Base-by-base conservation (phyloP, 2,329 filamentous ascomycete genomes). In the Penicillium italicum region DNA sequence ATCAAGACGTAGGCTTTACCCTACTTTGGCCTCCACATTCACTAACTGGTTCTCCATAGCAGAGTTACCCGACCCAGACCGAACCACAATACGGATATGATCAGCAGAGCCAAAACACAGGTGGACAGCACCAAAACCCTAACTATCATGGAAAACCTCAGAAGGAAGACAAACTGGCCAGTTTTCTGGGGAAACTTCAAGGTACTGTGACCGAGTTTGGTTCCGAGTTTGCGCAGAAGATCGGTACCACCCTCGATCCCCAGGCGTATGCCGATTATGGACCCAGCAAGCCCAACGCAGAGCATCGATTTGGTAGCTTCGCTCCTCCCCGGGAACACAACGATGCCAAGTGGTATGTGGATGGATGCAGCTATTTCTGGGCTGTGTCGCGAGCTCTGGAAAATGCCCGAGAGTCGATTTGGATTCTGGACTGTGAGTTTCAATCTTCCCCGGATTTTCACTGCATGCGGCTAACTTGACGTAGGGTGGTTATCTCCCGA, bases 341-440 rank as follows among this genome's bases (percentile, higher is more conserved):
- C 67, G 78, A 85, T 60, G 85, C 84, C 59, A 95, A 96, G 78
- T 96, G 91, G 90, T 92, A 88, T 73, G 89, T 94, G 18, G 90
- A 94, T 69, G 90, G 88, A 7, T 90, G 87, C 69, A 85, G 85
- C 9, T 94, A 95, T 71, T 91, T 96, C 77, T 91, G 86, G 80
- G 91, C 91, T 14, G 89, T 96, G 1, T 90, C 87, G 28, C 79
- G 87, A 60, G 91, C 91, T 2, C 76, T 96, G 48, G 88, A 94
- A 75, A 85, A 83, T 66, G 91, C 91, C 3, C 81, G 79, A 61
- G 85, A 93, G 64, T 88, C 83, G 40, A 88, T 96, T 64, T 92
- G 88, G 82, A 95, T 96, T 61, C 77, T 96, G 41, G 90, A 93
- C 69, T 94, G 88, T 77, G 62, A 61, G 74, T 63, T 36, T 41